These are phyloP conservation scores for Alternaria incomplexa DNA, from an alignment of 2,329 filamentous ascomycete species.

Conservation along the genomic window DNA sequence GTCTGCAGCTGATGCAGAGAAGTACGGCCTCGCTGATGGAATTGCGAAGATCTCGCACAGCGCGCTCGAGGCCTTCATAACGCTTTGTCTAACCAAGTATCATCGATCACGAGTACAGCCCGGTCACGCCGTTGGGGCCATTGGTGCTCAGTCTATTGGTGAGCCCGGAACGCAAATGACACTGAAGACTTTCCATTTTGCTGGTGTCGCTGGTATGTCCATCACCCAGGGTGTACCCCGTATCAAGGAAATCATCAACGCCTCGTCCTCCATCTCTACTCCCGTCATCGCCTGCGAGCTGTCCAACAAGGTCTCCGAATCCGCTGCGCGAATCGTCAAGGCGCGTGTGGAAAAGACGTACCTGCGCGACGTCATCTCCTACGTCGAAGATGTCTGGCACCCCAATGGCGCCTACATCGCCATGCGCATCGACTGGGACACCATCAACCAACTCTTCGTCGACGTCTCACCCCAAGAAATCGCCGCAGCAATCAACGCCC, in stretches of 20 bases:
- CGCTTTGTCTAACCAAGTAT: slow-evolving; percentile 86
- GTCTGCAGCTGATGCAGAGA: slow-evolving; percentile 43
- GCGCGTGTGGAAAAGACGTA: slow-evolving; percentile 95
- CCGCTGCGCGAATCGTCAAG: slow-evolving; percentile 88
- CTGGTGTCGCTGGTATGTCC: slow-evolving; percentile 98
- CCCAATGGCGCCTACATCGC: slow-evolving; percentile 75
- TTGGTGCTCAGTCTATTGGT: slow-evolving; percentile 96
- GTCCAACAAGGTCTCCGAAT: slow-evolving; percentile 74
- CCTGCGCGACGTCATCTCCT: slow-evolving; percentile 78
- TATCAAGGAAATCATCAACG: slow-evolving; percentile 99
- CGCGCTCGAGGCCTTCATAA: slow-evolving; percentile 78
- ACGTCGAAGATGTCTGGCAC: slow-evolving; percentile 89
- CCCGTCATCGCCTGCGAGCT: slow-evolving; percentile 90
- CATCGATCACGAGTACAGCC: slow-evolving; percentile 90
- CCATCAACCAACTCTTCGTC: slow-evolving; percentile 79
- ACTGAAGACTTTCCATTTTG: slow-evolving; percentile 99
- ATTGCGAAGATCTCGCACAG: slow-evolving; percentile 82
- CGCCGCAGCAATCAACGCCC: slow-evolving; percentile 73
- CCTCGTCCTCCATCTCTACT: slow-evolving; percentile 90
- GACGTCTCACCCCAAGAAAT: slow-evolving; percentile 79
- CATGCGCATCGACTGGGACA: slow-evolving; percentile 80
- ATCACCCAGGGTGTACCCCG: slow-evolving; percentile 98
- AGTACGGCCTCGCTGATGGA: slow-evolving; percentile 60
- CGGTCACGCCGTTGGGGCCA: slow-evolving; percentile 92
- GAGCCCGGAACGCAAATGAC: slow-evolving; percentile 99